A percentile compares a stretch with the other conserved stretches of the same genome.
Evolutionary conservation across 1,284 basidiomycete genomes (phyloP).

Genomic region (Microbotryomycetes sp.): DNA sequence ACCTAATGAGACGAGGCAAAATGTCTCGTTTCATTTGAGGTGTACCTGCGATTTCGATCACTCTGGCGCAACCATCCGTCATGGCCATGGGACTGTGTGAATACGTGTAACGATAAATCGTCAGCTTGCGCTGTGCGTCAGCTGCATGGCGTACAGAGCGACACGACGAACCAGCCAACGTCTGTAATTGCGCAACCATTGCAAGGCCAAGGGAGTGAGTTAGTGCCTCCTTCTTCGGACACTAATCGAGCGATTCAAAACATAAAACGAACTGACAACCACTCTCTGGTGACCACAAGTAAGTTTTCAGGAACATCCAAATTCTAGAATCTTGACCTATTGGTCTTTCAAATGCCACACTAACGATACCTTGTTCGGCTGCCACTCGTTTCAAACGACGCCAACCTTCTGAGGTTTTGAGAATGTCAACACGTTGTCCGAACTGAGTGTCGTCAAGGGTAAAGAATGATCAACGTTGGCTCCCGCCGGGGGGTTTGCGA

Average conservation of each 20-base stretch:
- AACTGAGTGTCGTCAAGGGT: slow-evolving; percentile 48
- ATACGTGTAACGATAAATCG: slow-evolving; percentile 52
- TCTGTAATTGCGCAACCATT: background rate
- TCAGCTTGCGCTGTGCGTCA: slow-evolving; percentile 35
- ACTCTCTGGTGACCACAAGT: slow-evolving; percentile 55
- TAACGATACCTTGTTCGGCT: slow-evolving; percentile 61
- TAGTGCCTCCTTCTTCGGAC: background rate
- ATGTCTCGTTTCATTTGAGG: slow-evolving; percentile 54
- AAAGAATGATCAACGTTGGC: background rate
- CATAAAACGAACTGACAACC: slow-evolving; percentile 49
- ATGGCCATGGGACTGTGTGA: slow-evolving; percentile 59
- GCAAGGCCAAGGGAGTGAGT: background rate
- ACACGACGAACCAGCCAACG: background rate
- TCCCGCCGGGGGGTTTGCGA: background rate
- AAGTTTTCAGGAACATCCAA: slow-evolving; percentile 51
- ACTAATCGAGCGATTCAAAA: background rate
- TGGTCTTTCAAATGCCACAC: slow-evolving; percentile 55
- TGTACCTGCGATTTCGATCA: slow-evolving; percentile 61
- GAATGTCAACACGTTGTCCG: slow-evolving; percentile 57
- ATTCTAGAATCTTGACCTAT: slow-evolving; percentile 55
- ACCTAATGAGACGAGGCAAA: slow-evolving; percentile 58
- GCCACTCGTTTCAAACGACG: slow-evolving; percentile 60
- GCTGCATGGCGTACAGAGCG: background rate
- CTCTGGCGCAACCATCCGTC: slow-evolving; percentile 68
- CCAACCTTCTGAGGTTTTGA: slow-evolving; percentile 66